A percentile compares a stretch with the other conserved stretches of the same genome.
Evolutionary conservation across 768 basidiomycete genomes (phyloP).

Genomic region (Naganishia randhawae): DNA sequence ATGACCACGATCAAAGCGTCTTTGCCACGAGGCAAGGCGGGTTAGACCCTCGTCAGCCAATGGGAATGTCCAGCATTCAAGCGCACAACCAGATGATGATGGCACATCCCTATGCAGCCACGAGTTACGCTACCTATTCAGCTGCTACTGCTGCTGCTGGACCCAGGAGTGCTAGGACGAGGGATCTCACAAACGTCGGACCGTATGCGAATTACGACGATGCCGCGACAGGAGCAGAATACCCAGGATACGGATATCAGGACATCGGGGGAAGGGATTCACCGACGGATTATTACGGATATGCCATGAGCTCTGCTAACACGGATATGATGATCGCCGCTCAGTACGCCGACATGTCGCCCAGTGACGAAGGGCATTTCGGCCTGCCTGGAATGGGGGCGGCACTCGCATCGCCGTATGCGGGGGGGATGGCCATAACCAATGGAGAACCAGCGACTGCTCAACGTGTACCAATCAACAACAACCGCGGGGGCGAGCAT

Average conservation of each 20-base stretch:
- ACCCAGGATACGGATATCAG: background rate
- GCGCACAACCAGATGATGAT: conserved; percentile 1
- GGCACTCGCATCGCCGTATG: conserved; percentile 12
- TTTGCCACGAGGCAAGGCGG: background rate
- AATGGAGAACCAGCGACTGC: background rate
- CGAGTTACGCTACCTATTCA: background rate
- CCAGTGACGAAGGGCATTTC: conserved; percentile 19
- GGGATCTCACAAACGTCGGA: conserved; percentile 17
- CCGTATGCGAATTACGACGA: conserved; percentile 20
- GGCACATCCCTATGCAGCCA: conserved; percentile 4
- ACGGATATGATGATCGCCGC: conserved; percentile 19
- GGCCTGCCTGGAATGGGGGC: background rate
- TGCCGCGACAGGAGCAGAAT: background rate
- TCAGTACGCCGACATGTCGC: conserved; percentile 15
- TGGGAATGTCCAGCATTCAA: background rate
- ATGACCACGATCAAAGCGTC: background rate
- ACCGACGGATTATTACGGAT: conserved; percentile 28
- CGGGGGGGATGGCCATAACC: conserved; percentile 8
- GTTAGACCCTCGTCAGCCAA: background rate
- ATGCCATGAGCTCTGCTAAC: conserved; percentile 13
- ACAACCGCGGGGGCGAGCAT: no score
- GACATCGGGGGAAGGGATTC: conserved; percentile 11
- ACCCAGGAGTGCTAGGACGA: conserved; percentile 6
- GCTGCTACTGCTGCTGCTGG: background rate
- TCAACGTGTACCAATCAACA: conserved; percentile 4